Evolutionary conservation across 805 yeast species (phyloP).

Genomic region (Clavispora vitiphila): DNA sequence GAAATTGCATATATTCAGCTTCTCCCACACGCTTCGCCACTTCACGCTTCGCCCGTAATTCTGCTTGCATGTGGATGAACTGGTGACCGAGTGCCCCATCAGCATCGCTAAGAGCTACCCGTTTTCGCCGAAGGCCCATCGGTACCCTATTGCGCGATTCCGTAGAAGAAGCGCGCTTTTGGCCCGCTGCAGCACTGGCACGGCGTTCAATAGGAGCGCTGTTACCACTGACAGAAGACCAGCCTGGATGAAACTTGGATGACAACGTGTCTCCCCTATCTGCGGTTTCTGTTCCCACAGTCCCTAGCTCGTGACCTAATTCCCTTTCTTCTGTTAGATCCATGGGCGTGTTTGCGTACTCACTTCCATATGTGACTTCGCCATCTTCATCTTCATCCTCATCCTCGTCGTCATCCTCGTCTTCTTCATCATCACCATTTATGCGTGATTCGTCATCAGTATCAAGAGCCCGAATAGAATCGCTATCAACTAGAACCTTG

Average conservation of each 20-base stretch:
- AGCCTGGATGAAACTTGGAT: too few relatives aligned
- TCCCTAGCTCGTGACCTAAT: too few relatives aligned
- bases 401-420: slow-evolving; percentile 22
- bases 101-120: slow-evolving; percentile 8
- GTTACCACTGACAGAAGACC: background rate
- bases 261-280: too few relatives aligned
- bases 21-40: slow-evolving; percentile 8
- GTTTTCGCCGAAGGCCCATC: slow-evolving; percentile 3
- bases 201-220: background rate
- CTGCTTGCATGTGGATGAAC: slow-evolving; percentile 9
- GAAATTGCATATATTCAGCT: slow-evolving; percentile 10
- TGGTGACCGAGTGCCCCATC: slow-evolving; percentile 7
- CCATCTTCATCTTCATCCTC: slow-evolving; percentile 15
- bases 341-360: slow-evolving; percentile 21
- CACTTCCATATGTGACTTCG: slow-evolving; percentile 11
- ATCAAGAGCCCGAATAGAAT: background rate
- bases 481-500: background rate
- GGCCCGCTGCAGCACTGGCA: slow-evolving; percentile 1
- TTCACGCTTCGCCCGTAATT: slow-evolving; percentile 7
- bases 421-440: slow-evolving; percentile 8
- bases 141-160: slow-evolving; percentile 1
- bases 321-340: background rate
- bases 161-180: slow-evolving; percentile 4
- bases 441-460: background rate
- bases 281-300: too few relatives aligned